A percentile compares a stretch with the other conserved stretches of the same genome.
Evolutionary conservation across 805 yeast species (phyloP).

Genomic region (Tetrapisispora phaffii): DNA sequence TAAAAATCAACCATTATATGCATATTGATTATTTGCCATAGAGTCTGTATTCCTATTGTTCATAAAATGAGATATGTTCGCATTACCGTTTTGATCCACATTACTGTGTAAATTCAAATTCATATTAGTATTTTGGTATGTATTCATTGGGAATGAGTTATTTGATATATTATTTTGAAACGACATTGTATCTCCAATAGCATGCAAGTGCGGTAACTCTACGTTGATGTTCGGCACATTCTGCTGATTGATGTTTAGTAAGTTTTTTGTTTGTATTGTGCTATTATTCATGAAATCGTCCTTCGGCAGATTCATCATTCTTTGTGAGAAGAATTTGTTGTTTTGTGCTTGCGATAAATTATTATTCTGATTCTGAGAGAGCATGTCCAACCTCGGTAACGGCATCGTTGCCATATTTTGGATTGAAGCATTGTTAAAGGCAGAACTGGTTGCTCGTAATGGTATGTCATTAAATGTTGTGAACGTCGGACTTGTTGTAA

Average conservation of each 20-base stretch:
- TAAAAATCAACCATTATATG: not conserved
- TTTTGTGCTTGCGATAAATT: constrained; percentile 4
- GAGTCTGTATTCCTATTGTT: constrained; percentile 1
- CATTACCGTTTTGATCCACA: not conserved
- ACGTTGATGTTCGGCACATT: not conserved
- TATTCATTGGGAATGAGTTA: not conserved
- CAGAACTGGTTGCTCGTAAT: constrained; percentile 2
- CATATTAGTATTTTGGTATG: not conserved
- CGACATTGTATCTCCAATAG: constrained; percentile 1
- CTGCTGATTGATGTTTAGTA: not conserved
- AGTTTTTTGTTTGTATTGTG: not conserved
- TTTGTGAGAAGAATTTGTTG: constrained; percentile 4
- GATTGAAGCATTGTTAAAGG: not conserved
- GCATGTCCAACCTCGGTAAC: constrained; percentile 8
- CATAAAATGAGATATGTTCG: not conserved
- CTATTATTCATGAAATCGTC: not conserved
- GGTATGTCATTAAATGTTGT: constrained; percentile 2
- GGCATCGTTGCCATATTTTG: not conserved
- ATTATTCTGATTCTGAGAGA: constrained; percentile 3
- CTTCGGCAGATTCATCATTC: constrained; percentile 1
- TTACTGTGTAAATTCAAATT: not conserved
- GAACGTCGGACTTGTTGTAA: constrained; percentile 17
- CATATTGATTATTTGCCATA: constrained; percentile 2
- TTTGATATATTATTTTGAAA: not conserved
- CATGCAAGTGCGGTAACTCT: constrained; percentile 1